Percentiles rank a stretch among this genome's conserved stretches.
Evolutionary conservation across 1,284 basidiomycete species (phyloP).

Genomic region (Inonotus hispidus): DNA sequence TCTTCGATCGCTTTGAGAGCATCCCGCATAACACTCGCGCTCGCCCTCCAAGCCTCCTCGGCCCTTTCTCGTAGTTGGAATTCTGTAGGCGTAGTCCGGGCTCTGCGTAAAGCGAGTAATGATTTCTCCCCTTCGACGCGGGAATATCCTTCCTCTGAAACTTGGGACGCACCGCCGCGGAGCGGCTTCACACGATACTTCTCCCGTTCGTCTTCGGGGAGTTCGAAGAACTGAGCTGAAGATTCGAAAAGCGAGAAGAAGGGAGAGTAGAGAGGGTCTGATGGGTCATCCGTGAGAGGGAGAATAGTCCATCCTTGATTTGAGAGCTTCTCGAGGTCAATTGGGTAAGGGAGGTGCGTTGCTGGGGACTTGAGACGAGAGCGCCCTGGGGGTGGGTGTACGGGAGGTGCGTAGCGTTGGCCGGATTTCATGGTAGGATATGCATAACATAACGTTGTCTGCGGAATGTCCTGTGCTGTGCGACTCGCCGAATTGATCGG

Average conservation of each 20-base stretch:
- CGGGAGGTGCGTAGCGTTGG: conserved; percentile 13
- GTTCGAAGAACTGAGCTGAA: conserved; percentile 26
- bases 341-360: background rate
- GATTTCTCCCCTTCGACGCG: conserved; percentile 28
- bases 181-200: conserved; percentile 18
- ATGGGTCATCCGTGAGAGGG: background rate
- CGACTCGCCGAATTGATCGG: background rate
- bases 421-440: background rate
- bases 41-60: conserved; percentile 23
- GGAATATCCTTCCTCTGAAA: conserved; percentile 30
- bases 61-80: conserved; percentile 17
- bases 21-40: conserved; percentile 23
- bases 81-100: conserved; percentile 16
- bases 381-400: conserved; percentile 7
- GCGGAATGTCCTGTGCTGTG: background rate
- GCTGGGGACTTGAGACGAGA: conserved; percentile 4
- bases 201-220: conserved; percentile 17
- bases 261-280: conserved; percentile 19
- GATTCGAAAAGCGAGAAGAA: conserved; percentile 21
- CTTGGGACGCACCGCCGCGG: conserved; percentile 16
- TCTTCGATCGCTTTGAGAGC: conserved; percentile 23
- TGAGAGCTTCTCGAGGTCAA: conserved; percentile 17
- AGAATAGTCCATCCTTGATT: conserved; percentile 14
- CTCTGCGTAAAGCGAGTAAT: conserved; percentile 26
- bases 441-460: background rate